Evolutionary conservation across 352 stramenopile species (phyloP), one percentile per base, ranked within the genome.

Genomic region (Phytophthora nicotianae): DNA sequence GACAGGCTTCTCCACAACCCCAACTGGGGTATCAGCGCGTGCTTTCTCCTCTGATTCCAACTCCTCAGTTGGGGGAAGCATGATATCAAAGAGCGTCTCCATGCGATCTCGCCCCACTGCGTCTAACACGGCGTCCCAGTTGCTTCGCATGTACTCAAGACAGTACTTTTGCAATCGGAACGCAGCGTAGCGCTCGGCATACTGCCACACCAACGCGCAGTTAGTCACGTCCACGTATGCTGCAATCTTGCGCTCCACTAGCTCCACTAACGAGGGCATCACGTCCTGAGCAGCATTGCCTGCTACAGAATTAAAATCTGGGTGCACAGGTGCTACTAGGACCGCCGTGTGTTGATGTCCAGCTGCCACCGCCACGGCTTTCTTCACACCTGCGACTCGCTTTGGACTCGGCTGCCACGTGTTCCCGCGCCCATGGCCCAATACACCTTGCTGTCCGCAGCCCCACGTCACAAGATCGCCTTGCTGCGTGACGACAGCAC

Each of bases 401-500:
- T 94, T 94, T n/a, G 86, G 86, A 46, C 70, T 83, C 8, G 81
- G 83, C 45, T 92, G 86, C 83, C 83, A 94, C 16, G 83, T 89
- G 45, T 89, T 92, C 1, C 76, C 79, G 26, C 74, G 65, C 13
- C 81, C 86, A 52, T 94, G 86, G 0, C 86, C 85, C 17, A 94
- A 59, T 20, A 91, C 75, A 50, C 84, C 85, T 51, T 92, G 79
- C 16, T 80, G 62, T 14, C 81, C 86, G 40, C 77, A 87, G 3
- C 81, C 86, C 86, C 86, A 94, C 4, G 86, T 91, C 20, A 93
- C 72, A 14, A 95, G 68, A 63, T 91, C 75, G 1, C 86, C 86
- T 37, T 76, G 52, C 17, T 71, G 49, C 0, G 83, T 84, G 19
- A 92, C 82, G 4, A 95, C 83, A 19, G 83, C 86, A 50, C 86